A percentile compares a stretch with the other conserved stretches of the same genome.
Conservation (phyloP, 73 alveolate species). For the Paramecium sexaurelia region DNA sequence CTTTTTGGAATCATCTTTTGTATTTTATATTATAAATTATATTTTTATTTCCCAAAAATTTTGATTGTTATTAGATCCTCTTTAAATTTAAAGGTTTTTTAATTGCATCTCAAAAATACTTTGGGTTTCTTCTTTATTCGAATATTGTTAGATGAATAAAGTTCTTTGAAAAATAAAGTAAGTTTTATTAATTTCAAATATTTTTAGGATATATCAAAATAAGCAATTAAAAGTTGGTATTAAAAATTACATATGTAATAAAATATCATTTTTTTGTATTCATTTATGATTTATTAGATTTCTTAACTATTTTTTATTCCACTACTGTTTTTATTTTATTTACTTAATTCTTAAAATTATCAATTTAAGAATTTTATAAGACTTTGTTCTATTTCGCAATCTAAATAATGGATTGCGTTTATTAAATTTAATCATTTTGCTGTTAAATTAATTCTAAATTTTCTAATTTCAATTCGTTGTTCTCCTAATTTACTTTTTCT, state of each 20-base stretch:
- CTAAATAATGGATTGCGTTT: background rate
- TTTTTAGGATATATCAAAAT: background rate
- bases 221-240: background rate
- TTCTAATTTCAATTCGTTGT: background rate
- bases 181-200: background rate
- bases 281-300: background rate
- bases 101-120: no score
- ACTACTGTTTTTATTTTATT: background rate
- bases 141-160: background rate
- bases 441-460: conserved; percentile 2
- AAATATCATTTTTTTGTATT: background rate
- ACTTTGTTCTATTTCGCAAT: background rate
- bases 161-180: no score
- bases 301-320: background rate
- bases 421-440: background rate
- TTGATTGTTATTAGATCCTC: background rate
- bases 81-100: background rate
- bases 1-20: background rate
- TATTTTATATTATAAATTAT: background rate
- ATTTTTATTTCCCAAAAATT: background rate
- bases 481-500: background rate
- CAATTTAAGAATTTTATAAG: background rate
- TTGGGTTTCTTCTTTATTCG: background rate
- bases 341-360: background rate
- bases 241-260: background rate